phyloP scores from a whole-genome alignment of 2,329 filamentous ascomycete species.

The Lojkania enalia region DNA sequence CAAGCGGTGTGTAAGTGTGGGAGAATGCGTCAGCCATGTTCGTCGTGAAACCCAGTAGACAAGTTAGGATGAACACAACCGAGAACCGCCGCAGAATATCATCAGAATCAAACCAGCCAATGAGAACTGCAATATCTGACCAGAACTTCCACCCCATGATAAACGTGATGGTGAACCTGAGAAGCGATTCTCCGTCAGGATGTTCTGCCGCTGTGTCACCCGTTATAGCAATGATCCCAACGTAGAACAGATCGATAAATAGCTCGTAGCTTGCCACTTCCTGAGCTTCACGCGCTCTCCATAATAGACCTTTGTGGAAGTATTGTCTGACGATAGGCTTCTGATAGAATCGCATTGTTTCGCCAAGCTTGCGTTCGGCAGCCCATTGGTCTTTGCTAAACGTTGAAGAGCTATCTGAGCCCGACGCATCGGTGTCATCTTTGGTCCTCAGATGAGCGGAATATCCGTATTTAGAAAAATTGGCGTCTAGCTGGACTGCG shows the following conservation, averaged over 20 bases:
- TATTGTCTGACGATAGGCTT: constrained; percentile 66
- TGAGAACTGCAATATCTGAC: constrained; percentile 60
- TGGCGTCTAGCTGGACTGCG: constrained; percentile 60
- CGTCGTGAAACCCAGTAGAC: constrained; percentile 64
- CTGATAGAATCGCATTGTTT: constrained; percentile 60
- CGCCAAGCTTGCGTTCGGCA: constrained; percentile 43
- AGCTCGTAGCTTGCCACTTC: constrained; percentile 67
- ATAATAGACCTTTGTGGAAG: constrained; percentile 66
- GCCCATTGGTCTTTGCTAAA: constrained; percentile 45
- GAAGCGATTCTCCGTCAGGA: constrained; percentile 58
- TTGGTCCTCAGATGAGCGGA: constrained; percentile 57
- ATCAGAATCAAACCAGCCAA: constrained; percentile 65
- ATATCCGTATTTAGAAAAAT: constrained; percentile 67
- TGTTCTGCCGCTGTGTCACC: constrained; percentile 64
- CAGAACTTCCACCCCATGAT: constrained; percentile 67
- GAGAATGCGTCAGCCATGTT: constrained; percentile 62
- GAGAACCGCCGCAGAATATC: constrained; percentile 62
- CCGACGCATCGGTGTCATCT: constrained; percentile 20
- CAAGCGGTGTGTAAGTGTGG: constrained; percentile 60
- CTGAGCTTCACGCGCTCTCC: constrained; percentile 62
- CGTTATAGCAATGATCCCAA: constrained; percentile 66
- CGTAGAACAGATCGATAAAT: constrained; percentile 66
- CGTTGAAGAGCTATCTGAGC: constrained; percentile 21
- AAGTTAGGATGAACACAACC: constrained; percentile 64
- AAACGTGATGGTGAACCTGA: constrained; percentile 64